These are phyloP conservation scores for Alternaria hordeiaustralica DNA, from an alignment of 2,329 filamentous ascomycete genomes.

Conservation along the genomic window DNA sequence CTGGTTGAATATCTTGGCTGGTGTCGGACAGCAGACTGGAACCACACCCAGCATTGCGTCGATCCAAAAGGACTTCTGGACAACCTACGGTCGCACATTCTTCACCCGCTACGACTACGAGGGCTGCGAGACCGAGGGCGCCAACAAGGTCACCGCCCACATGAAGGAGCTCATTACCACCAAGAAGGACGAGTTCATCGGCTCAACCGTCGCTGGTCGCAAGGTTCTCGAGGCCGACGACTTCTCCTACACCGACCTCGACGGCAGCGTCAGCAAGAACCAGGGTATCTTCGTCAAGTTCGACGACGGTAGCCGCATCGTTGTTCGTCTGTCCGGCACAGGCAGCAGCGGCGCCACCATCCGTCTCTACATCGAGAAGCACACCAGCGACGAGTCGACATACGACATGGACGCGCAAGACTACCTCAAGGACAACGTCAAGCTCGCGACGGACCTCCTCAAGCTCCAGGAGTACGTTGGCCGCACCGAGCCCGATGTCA, in stretches of 20 bases:
- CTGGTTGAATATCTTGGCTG: conserved; percentile 98
- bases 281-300: conserved; percentile 96
- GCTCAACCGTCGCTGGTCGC: conserved; percentile 79
- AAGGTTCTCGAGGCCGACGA: conserved; percentile 90
- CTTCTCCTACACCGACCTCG: conserved; percentile 98
- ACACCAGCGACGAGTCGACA: conserved; percentile 79
- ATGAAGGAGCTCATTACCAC: conserved; percentile 77
- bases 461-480: conserved; percentile 95
- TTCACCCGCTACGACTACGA: conserved; percentile 99
- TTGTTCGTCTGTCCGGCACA: conserved; percentile 93
- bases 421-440: conserved; percentile 89
- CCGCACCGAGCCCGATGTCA: conserved; percentile 92
- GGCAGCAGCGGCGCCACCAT: conserved; percentile 96
- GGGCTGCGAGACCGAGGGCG: conserved; percentile 87
- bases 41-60: conserved; percentile 90
- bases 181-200: conserved; percentile 75
- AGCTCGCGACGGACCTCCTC: conserved; percentile 81
- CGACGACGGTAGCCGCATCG: conserved; percentile 91
- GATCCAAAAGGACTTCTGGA: conserved; percentile 98
- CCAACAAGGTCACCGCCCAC: conserved; percentile 85
- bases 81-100: conserved; percentile 93
- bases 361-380: conserved; percentile 95
- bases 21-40: conserved; percentile 80
- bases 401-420: conserved; percentile 87
- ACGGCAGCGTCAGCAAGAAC: conserved; percentile 93